Evolutionary conservation across 2,329 filamentous ascomycete genomes (phyloP), one percentile per base, ranked within the genome.

Genomic region (Emmonsiellopsis sp.): DNA sequence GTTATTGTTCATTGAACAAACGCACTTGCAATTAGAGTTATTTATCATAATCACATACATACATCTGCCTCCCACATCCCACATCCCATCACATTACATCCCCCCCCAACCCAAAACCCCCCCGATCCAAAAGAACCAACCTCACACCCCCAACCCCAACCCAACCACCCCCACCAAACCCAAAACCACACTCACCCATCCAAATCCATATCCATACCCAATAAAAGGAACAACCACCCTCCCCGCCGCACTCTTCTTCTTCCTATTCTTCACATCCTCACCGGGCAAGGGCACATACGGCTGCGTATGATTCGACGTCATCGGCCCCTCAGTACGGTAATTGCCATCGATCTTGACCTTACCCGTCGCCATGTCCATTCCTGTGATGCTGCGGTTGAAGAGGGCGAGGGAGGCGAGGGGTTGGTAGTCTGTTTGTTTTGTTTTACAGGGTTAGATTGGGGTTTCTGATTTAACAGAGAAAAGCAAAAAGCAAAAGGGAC

Each of bases 311-410:
- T 72, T 77, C 40, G 75, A 73, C 48, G 58, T 63, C 11, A 61
- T 53, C 3, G 68, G 62, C 0, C 77, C 76, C 10, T 63, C 59
- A 0, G 75, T 76, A 7, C 62, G 58, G 55, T 73, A 76, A 8
- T 64, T 60, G 3, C 58, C 55, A 41, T 60, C 63, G 50, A 73
- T 58, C 54, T 65, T 62, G 31, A 58, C 57, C 7, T 61, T 61
- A 34, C 84, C 82, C 0, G 77, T 78, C 1, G 80, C 73, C 32
- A 84, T 67, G 45, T 81, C 77, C 56, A 73, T 76, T 7, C 79
- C 79, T 50, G 72, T 70, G 58, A 86, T 71, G 45, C 82, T 80
- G 32, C 84, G 77, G 31, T 79, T 76, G 61, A 86, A 85, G 40
- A 84, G 70, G 57, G 79, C 76, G 54, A 83, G 75, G 2, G 79